These are phyloP conservation scores for Pneumocystis wakefieldiae DNA, from an alignment of 1,139 yeast species.

Conservation along the genomic window DNA sequence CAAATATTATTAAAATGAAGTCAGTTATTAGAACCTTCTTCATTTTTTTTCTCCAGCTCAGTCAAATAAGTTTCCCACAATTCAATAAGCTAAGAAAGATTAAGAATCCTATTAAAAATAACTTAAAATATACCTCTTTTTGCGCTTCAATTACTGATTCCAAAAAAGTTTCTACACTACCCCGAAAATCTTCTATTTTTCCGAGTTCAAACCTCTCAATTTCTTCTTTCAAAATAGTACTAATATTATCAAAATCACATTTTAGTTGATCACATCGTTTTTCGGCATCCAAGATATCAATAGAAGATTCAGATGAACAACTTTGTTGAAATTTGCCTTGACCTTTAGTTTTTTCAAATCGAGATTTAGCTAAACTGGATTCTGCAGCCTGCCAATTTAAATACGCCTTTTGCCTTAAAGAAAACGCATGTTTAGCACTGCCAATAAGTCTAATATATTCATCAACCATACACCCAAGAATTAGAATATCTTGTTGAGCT, in stretches of 20 bases:
- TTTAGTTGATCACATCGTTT: slow-evolving; percentile 43
- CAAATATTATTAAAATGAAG: neutral
- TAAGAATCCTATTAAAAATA: neutral
- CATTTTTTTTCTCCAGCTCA: neutral
- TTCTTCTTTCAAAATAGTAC: slow-evolving; percentile 53
- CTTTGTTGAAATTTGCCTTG: slow-evolving; percentile 52
- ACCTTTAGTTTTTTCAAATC: slow-evolving; percentile 39
- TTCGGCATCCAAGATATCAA: slow-evolving; percentile 46
- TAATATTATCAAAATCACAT: slow-evolving; percentile 44
- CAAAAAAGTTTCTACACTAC: slow-evolving; percentile 75
- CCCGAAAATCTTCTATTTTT: slow-evolving; percentile 72
- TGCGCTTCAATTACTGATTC: slow-evolving; percentile 88
- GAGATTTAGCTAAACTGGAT: slow-evolving; percentile 34
- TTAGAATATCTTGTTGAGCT: slow-evolving; percentile 71
- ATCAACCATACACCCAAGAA: slow-evolving; percentile 75
- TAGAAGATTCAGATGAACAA: slow-evolving; percentile 37
- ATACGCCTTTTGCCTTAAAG: slow-evolving; percentile 59
- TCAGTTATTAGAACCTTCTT: neutral
- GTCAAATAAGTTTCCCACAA: slow-evolving; percentile 63
- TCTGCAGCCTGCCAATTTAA: slow-evolving; percentile 43
- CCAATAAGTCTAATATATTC: slow-evolving; percentile 70
- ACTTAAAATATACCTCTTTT: slow-evolving; percentile 39
- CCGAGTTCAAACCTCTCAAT: slow-evolving; percentile 56
- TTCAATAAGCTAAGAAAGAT: slow-evolving; percentile 41
- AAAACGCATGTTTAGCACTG: slow-evolving; percentile 59